Conservation (phyloP, 1,139 yeast genomes). For the Candida sanyaensis region DNA sequence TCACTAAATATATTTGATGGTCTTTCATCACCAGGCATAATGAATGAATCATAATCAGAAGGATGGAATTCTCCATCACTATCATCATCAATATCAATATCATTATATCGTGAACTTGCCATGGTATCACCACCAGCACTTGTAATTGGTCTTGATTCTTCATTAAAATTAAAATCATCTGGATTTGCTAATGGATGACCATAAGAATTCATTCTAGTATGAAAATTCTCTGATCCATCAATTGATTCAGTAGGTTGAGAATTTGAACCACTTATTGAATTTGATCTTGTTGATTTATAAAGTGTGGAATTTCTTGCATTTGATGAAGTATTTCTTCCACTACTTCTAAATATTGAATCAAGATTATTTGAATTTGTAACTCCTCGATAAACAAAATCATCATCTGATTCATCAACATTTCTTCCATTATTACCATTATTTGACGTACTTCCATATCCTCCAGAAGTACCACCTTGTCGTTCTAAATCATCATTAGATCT, state of each 20-base stretch:
- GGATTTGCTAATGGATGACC: constrained; percentile 19
- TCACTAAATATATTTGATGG: constrained; percentile 11
- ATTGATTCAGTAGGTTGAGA: constrained; percentile 4
- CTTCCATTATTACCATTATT: constrained; percentile 7
- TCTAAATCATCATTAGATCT: constrained; percentile 12
- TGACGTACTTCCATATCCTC: constrained; percentile 14
- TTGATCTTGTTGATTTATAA: constrained; percentile 17
- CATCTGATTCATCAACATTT: constrained; percentile 20
- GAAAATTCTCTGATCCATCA: constrained; percentile 8
- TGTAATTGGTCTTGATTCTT: constrained; percentile 3
- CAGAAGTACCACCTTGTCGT: constrained; percentile 7
- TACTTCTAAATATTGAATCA: constrained; percentile 35
- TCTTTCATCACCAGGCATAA: constrained; percentile 13
- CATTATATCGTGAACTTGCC: constrained; percentile 9
- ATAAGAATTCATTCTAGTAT: constrained; percentile 15
- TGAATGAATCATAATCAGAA: constrained; percentile 15
- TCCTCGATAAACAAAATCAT: constrained; percentile 47
- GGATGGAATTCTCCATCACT: constrained; percentile 14
- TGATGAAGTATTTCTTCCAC: constrained; percentile 20
- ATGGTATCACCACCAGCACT: constrained; percentile 7
- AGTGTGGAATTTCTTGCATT: constrained; percentile 14
- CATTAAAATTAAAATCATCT: constrained; percentile 17
- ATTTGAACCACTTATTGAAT: constrained; percentile 9
- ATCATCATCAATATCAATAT: constrained; percentile 5
- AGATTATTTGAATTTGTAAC: constrained; percentile 48